Conservation (phyloP, 2,329 filamentous ascomycete genomes). For the Cladorrhinum sp. region DNA sequence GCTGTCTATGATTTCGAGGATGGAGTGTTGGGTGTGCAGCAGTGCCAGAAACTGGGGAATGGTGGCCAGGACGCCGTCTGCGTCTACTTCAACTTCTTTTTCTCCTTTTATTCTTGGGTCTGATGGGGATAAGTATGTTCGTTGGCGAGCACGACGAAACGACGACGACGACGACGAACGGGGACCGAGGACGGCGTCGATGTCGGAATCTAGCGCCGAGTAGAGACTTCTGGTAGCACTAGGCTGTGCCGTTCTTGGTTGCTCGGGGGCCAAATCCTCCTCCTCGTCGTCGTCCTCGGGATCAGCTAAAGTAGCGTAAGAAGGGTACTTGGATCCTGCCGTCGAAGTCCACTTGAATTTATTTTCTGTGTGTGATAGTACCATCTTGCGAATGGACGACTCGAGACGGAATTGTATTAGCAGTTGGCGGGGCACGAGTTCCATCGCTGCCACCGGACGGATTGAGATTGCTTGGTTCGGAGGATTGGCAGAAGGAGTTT, state of each 20-base stretch:
- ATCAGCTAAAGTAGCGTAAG: neutral
- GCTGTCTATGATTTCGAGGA: conserved; percentile 8
- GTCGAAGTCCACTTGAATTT: conserved; percentile 14
- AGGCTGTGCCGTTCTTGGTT: neutral
- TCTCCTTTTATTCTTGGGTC: neutral
- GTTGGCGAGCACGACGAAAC: neutral
- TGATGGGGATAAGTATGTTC: neutral
- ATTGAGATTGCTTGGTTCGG: neutral
- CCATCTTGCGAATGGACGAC: conserved; percentile 10
- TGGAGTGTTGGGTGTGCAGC: conserved; percentile 11
- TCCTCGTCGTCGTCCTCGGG: neutral
- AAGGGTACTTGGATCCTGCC: neutral
- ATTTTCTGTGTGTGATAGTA: conserved; percentile 1
- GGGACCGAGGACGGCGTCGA: neutral
- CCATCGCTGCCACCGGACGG: conserved; percentile 16
- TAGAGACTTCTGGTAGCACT: neutral
- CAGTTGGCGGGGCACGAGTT: conserved; percentile 16
- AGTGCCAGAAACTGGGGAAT: conserved; percentile 19
- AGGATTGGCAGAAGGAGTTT: too few species aligned
- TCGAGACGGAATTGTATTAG: conserved; percentile 15
- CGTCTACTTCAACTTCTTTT: neutral
- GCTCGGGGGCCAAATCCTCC: neutral
- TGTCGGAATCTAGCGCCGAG: conserved; percentile 1
- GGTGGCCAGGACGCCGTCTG: conserved; percentile 16
- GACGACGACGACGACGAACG: too few species aligned